phyloP scores from a whole-genome alignment of 331 rosid species.

The Prunus yedoensis region DNA sequence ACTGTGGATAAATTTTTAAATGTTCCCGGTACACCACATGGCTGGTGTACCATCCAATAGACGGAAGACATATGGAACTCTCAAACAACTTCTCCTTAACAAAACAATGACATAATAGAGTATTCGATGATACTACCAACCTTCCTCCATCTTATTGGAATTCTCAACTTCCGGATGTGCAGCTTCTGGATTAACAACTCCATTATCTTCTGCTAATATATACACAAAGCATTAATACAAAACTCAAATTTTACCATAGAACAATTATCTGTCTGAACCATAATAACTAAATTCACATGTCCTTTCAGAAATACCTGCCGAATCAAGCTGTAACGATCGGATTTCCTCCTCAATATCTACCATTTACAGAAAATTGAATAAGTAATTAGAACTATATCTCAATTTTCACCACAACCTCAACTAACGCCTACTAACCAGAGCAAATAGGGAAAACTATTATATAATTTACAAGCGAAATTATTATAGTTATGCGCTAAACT shows the following conservation, averaged over 20 bases:
- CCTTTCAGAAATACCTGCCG: slow-evolving; percentile 56
- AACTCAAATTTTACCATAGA: slow-evolving; percentile 19
- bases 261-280: neutral
- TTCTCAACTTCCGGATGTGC: slow-evolving; percentile 52
- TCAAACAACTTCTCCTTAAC: neutral
- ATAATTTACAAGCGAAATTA: neutral
- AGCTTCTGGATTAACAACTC: slow-evolving; percentile 55
- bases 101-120: neutral
- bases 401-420: slow-evolving; percentile 4
- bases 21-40: no score
- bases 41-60: no score
- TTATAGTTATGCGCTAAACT: neutral
- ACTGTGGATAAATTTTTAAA: neutral
- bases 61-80: neutral
- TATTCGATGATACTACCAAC: slow-evolving; percentile 35
- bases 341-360: slow-evolving; percentile 91
- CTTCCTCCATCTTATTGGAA: slow-evolving; percentile 62
- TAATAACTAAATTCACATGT: neutral
- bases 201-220: slow-evolving; percentile 64
- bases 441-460: neutral
- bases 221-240: slow-evolving; percentile 23
- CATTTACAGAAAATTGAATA: slow-evolving; percentile 30
- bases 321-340: slow-evolving; percentile 86
- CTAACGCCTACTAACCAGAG: neutral
- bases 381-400: slow-evolving; percentile 2